A percentile compares a stretch with the other conserved stretches of the same genome.
These are phyloP conservation scores for Noccaea caerulescens DNA, from an alignment of 345 rosid genomes.

Conservation along the genomic window DNA sequence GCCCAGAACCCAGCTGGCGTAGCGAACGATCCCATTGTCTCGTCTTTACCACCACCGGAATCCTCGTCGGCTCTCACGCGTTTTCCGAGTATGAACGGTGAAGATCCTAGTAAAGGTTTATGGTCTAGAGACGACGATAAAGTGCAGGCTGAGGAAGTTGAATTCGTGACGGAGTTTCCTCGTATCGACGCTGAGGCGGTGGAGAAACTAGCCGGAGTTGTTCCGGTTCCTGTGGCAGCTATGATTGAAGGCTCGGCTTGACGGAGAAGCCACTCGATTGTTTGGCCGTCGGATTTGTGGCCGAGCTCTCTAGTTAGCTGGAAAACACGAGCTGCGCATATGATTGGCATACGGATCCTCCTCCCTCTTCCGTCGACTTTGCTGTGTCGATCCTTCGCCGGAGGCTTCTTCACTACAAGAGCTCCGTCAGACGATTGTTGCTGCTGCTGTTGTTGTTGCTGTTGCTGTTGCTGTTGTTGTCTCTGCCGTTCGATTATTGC, in stretches of 20 bases:
- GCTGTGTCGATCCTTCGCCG: conserved; percentile 95
- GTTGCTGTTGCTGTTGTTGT: conserved; percentile 43
- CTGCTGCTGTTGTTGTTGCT: conserved; percentile 19
- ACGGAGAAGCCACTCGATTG: conserved; percentile 99
- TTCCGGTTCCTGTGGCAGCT: conserved; percentile 97
- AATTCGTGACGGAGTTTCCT: conserved; percentile 55
- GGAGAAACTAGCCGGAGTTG: conserved; percentile 94
- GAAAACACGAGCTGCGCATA: conserved; percentile 99
- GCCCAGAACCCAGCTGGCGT: conserved; percentile 90
- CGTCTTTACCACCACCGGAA: conserved; percentile 44
- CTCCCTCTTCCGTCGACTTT: conserved; percentile 98
- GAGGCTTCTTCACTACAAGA: conserved; percentile 76
- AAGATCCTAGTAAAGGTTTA: conserved; percentile 69
- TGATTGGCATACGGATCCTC: conserved; percentile 97
- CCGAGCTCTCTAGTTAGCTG: conserved; percentile 97
- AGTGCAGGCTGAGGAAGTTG: conserved; percentile 43
- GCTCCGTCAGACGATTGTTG: conserved; percentile 46
- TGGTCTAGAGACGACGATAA: conserved; percentile 58
- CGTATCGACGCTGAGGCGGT: conserved; percentile 73
- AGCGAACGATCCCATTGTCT: conserved; percentile 48
- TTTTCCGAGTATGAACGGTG: conserved; percentile 92
- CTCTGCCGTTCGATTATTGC: conserved; percentile 57
- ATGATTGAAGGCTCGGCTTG: conserved; percentile 99
- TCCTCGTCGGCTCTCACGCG: conserved; percentile 74
- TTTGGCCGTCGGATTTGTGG: conserved; percentile 98